Conservation (phyloP, 2,329 filamentous ascomycete species). For the Cladophialophora psammophila region DNA sequence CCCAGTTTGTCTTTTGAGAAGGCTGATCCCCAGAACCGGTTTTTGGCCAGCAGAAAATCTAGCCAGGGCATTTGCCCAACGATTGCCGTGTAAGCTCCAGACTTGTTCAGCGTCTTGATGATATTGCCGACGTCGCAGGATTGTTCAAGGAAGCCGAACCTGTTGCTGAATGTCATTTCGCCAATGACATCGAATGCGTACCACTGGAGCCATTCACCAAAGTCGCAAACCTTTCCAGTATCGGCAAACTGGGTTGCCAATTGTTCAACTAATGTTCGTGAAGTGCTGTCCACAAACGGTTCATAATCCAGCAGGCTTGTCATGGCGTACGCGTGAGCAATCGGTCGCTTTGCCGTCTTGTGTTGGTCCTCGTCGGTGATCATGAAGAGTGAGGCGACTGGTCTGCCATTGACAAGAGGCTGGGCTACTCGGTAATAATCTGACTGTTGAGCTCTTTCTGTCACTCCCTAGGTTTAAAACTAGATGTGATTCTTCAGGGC, state of each 20-base stretch:
- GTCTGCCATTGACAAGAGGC: constrained; percentile 62
- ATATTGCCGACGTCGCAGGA: constrained; percentile 47
- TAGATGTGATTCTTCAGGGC: neutral
- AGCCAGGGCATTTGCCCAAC: constrained; percentile 39
- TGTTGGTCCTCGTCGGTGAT: constrained; percentile 76
- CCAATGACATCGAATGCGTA: constrained; percentile 46
- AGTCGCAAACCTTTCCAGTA: constrained; percentile 38
- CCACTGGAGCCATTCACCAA: constrained; percentile 51
- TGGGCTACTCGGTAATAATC: constrained; percentile 24
- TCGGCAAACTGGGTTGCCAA: constrained; percentile 62
- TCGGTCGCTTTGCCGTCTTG: constrained; percentile 73
- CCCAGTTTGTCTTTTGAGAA: constrained; percentile 60
- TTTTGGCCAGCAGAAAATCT: constrained; percentile 35
- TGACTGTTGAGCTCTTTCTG: constrained; percentile 11
- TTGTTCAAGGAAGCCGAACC: constrained; percentile 48
- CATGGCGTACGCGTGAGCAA: constrained; percentile 71
- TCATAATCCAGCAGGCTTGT: constrained; percentile 54
- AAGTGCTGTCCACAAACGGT: constrained; percentile 78
- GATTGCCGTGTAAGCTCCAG: constrained; percentile 18
- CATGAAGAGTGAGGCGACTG: constrained; percentile 76
- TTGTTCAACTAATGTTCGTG: constrained; percentile 71
- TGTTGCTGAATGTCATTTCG: constrained; percentile 45
- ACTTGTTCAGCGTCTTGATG: constrained; percentile 46
- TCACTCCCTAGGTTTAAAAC: neutral
- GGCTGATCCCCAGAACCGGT: constrained; percentile 59